Conservation (phyloP, 2,329 filamentous ascomycete genomes). For the Alternaria atra region DNA sequence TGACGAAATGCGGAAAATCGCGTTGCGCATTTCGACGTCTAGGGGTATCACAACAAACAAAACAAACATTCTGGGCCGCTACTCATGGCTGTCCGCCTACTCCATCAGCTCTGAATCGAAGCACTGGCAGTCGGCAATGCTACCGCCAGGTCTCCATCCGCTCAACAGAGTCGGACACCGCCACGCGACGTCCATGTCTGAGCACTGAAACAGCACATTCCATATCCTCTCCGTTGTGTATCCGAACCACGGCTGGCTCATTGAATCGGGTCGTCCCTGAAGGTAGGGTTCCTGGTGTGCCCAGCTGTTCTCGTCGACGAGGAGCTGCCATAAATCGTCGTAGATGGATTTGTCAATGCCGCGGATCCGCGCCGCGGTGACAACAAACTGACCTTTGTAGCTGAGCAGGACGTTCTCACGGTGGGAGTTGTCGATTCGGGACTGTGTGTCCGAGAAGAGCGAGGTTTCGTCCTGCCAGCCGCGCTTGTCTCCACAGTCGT, state of each 20-base stretch:
- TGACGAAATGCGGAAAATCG: not conserved
- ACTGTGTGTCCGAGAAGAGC: slow-evolving; percentile 52
- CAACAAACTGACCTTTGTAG: slow-evolving; percentile 60
- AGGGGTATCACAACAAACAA: slow-evolving; percentile 16
- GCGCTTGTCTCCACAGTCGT: slow-evolving; percentile 52
- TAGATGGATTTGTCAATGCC: slow-evolving; percentile 48
- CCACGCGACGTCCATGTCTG: slow-evolving; percentile 37
- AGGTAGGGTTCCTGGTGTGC: slow-evolving; percentile 37
- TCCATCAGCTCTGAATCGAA: slow-evolving; percentile 30
- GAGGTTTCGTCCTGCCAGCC: slow-evolving; percentile 53
- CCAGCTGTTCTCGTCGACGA: slow-evolving; percentile 39
- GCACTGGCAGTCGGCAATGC: slow-evolving; percentile 41
- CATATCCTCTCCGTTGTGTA: slow-evolving; percentile 43
- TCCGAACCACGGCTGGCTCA: slow-evolving; percentile 39
- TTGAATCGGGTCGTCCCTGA: slow-evolving; percentile 32
- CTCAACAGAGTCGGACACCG: slow-evolving; percentile 41
- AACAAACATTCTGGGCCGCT: slow-evolving; percentile 2
- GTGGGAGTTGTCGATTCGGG: slow-evolving; percentile 29
- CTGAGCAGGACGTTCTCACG: slow-evolving; percentile 53
- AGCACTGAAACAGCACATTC: slow-evolving; percentile 43
- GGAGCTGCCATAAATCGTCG: slow-evolving; percentile 39
- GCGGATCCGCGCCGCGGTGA: slow-evolving; percentile 55
- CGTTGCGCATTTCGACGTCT: slow-evolving; percentile 8
- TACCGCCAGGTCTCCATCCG: slow-evolving; percentile 34
- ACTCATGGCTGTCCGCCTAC: slow-evolving; percentile 1